Base-by-base conservation (phyloP, 2,329 filamentous ascomycete genomes). In the Colletotrichum siamense region DNA sequence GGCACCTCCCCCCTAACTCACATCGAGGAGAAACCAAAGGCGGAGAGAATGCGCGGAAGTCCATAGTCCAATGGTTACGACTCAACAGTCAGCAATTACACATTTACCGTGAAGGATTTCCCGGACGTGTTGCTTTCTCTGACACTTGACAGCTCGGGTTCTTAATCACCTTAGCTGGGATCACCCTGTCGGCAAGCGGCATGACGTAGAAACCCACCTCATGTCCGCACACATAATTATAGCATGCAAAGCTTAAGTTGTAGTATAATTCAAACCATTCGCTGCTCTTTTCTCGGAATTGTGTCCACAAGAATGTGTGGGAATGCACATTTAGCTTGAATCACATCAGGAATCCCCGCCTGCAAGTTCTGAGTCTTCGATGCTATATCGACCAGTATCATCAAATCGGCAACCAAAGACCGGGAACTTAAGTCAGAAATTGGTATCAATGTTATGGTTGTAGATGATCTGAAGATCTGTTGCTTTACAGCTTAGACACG, bases 31-130 rank as follows among this genome's bases (percentile, higher is more conserved):
- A 22, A n/a, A 52, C 10, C 44, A 52, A 22, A 13, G 5, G 39
- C 39, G 9, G 18, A 49, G 18, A 49, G 39, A 49, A 18, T 10
- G 8, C 3, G 3, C 1, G 18, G 0, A 44, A n/a, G 9, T 12
- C 5, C 5, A n/a, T 3, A 12, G 9, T 49, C 0, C 9, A 7
- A 4, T n/a, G 9, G 3, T 2, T n/a, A 3, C n/a, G 2, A 52
- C 2, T 22, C 22, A 24, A 18, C 13, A 57, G 52, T 59, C 22
- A 10, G 2, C 13, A 1, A 18, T 18, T 22, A 22, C n/a, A 22
- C 0, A 22, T 8, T 2, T 59, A 1, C 9, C 0, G n/a, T 28
- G 22, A 22, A 10, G 1, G 4, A 2, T 28, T 59, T 59, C 5
- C 13, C 6, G 15, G 15, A 28, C 13, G 55, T 52, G 24, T 0